Percentiles rank a stretch among this genome's conserved stretches.
Evolutionary conservation across 345 rosid genomes (phyloP).

Genomic region (Theobroma cacao): DNA sequence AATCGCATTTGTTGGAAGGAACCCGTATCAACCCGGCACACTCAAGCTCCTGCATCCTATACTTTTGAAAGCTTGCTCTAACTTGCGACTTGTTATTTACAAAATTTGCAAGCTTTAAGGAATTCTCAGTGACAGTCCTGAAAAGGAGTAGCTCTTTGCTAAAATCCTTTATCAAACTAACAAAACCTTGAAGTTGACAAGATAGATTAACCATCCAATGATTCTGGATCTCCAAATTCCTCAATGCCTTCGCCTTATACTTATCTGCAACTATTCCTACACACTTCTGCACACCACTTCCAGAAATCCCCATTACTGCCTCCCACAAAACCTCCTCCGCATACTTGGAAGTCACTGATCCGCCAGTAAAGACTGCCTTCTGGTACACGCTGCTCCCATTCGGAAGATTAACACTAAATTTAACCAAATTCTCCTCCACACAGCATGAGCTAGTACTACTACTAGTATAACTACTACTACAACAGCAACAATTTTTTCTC

Average conservation of each 20-base stretch:
- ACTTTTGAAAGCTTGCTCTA: conserved; percentile 45
- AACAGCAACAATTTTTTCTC: conserved; percentile 27
- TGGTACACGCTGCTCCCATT: conserved; percentile 47
- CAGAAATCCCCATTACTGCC: conserved; percentile 36
- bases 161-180: conserved; percentile 49
- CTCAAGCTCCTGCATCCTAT: conserved; percentile 41
- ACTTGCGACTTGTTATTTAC: conserved; percentile 40
- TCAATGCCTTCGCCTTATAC: conserved; percentile 44
- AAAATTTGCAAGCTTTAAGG: conserved; percentile 51
- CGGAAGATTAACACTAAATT: conserved; percentile 48
- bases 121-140: conserved; percentile 36
- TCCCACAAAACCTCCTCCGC: conserved; percentile 55
- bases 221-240: conserved; percentile 52
- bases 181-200: conserved; percentile 56
- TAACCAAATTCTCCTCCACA: conserved; percentile 41
- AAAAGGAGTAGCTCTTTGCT: conserved; percentile 46
- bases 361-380: conserved; percentile 34
- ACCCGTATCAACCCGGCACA: conserved; percentile 38
- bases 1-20: conserved; percentile 37
- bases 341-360: conserved; percentile 39
- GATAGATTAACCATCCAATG: conserved; percentile 60
- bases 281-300: conserved; percentile 40
- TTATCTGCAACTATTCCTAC: conserved; percentile 53
- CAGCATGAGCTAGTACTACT: not conserved
- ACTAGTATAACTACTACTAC: not conserved